Percentiles rank a stretch among this genome's conserved stretches.
phyloP scores from a whole-genome alignment of 2,329 filamentous ascomycete species.

The Diplocarpon mali region DNA sequence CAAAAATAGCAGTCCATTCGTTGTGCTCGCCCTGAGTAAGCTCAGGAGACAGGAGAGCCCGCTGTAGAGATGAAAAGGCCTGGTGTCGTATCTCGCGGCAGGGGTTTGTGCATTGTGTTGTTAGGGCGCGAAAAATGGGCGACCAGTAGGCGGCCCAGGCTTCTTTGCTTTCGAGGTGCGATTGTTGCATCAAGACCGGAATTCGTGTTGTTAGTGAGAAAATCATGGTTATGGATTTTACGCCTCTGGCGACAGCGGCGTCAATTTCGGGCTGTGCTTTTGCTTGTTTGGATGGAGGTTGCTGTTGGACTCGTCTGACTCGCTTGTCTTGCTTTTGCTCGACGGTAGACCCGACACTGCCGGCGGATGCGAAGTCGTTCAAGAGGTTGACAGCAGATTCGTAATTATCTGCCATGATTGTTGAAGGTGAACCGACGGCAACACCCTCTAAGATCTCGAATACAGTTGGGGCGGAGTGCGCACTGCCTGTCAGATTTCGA shows the following conservation, averaged over 20 bases:
- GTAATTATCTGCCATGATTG: slow-evolving; percentile 92
- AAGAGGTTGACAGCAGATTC: slow-evolving; percentile 75
- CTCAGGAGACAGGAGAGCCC: slow-evolving; percentile 73
- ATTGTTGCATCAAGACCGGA: slow-evolving; percentile 80
- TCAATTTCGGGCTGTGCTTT: slow-evolving; percentile 45
- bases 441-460: slow-evolving; percentile 81
- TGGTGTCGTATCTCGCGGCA: slow-evolving; percentile 87
- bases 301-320: slow-evolving; percentile 30
- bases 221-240: slow-evolving; percentile 71
- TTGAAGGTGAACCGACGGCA: slow-evolving; percentile 58
- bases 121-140: slow-evolving; percentile 82
- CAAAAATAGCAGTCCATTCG: slow-evolving; percentile 93
- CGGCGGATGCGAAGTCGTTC: slow-evolving; percentile 81
- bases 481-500: slow-evolving; percentile 57
- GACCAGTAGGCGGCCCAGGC: slow-evolving; percentile 98
- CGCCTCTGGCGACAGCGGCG: slow-evolving; percentile 63
- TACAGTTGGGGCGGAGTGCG: slow-evolving; percentile 63
- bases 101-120: slow-evolving; percentile 84
- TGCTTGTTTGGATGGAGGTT: slow-evolving; percentile 33
- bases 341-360: slow-evolving; percentile 56
- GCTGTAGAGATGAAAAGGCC: slow-evolving; percentile 76
- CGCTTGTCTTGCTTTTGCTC: slow-evolving; percentile 57
- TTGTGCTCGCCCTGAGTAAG: slow-evolving; percentile 74
- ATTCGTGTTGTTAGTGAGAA: slow-evolving; percentile 74
- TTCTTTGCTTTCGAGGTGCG: slow-evolving; percentile 79